Base-by-base conservation (phyloP, 352 stramenopile species). In the Phytopythium montanum region DNA sequence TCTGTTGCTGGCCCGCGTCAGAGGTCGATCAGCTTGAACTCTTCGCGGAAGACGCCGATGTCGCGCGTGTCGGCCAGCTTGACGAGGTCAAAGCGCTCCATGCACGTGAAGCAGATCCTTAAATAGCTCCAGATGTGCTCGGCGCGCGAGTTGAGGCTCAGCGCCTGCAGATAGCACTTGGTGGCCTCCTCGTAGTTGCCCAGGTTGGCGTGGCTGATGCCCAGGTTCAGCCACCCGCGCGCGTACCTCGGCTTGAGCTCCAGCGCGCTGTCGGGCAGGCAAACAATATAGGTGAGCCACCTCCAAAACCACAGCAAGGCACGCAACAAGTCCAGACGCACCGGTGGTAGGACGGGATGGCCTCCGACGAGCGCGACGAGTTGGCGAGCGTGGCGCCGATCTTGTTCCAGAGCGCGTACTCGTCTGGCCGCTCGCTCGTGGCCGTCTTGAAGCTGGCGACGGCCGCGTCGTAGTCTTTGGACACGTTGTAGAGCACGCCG, bases 51-150 rank as follows among this genome's bases (percentile, higher is more conserved):
- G 29, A 80, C 51, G 33, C 60, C 72, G 8, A 96, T 70, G 65
- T 97, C 88, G 60, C 81, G 79, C 61, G 84, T 92, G 68, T 94
- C 88, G 28, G 89, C 89, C 38, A 97, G 65, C 61, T 97, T 95
- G 50, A 99, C 82, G 44, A 99, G 81, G 75, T 99, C 96, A 72
- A 97, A 99, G 50, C 92, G 81, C 72, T 99, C 96, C 69, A 97
- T 91, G 72, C 94, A 98, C 36, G 96, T 99, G 63, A 99, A 97
- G 56, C 94, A 96, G 77, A 99, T 98, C 60, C 97, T 81, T 67
- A 99, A 84, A 88, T 99, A 99, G 69, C 91, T 98, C 97, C 97
- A 99, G 66, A 98, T 98, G 76, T 99, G 96, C 38, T 88, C 93
- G 21, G 96, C 97, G 33, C 87, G 87, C 51, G 87, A 85, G 78